phyloP scores from a whole-genome alignment of 495 filamentous ascomycete genomes.

The Jackrogersella multiformis region DNA sequence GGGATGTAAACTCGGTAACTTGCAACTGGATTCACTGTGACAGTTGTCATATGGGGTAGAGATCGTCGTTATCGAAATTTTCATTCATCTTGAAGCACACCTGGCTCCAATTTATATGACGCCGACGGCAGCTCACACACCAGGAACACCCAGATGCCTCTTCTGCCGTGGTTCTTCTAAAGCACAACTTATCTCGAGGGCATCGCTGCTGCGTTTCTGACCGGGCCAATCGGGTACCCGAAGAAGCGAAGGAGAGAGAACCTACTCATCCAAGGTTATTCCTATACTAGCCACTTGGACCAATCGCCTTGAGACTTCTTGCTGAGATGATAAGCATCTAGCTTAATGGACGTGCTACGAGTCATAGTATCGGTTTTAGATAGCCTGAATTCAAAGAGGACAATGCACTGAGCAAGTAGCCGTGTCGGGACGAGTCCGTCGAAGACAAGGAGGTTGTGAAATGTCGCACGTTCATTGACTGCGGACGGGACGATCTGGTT shows the following conservation, averaged over 20 bases:
- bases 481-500: slow-evolving; percentile 22
- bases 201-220: slow-evolving; percentile 9
- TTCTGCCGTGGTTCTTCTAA: slow-evolving; percentile 21
- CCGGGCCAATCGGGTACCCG: slow-evolving; percentile 34
- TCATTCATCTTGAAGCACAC: neutral
- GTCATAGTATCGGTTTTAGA: slow-evolving; percentile 13
- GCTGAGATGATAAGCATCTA: slow-evolving; percentile 17
- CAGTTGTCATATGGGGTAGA: slow-evolving; percentile 22
- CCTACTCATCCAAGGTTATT: slow-evolving; percentile 15
- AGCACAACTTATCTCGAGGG: slow-evolving; percentile 27
- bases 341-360: slow-evolving; percentile 27
- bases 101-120: slow-evolving; percentile 29
- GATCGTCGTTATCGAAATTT: slow-evolving; percentile 14
- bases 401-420: slow-evolving; percentile 40
- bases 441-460: slow-evolving; percentile 35
- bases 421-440: slow-evolving; percentile 26
- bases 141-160: neutral
- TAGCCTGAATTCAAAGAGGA: slow-evolving; percentile 19
- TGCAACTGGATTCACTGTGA: slow-evolving; percentile 13
- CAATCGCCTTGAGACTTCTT: slow-evolving; percentile 21
- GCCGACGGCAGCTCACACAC: slow-evolving; percentile 1
- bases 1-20: slow-evolving; percentile 3
- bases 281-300: slow-evolving; percentile 8
- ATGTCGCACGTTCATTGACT: slow-evolving; percentile 35
- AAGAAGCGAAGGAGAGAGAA: slow-evolving; percentile 28